Evolutionary conservation across 305 asterid species (phyloP).

Genomic region (Fraxinus platypoda): DNA sequence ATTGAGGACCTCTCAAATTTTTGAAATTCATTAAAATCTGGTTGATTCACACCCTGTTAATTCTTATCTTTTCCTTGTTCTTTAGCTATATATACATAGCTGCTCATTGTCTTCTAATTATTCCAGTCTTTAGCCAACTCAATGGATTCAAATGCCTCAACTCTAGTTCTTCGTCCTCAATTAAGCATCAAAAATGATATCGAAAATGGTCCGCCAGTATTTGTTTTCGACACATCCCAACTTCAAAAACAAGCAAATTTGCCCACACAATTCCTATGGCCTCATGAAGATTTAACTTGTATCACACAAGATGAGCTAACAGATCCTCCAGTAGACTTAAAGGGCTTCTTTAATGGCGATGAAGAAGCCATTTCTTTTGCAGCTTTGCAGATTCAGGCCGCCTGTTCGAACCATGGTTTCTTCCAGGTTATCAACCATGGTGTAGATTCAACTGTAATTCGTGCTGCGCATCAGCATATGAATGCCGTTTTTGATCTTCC

Average conservation of each 20-base stretch:
- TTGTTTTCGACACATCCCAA: constrained; percentile 33
- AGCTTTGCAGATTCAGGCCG: constrained; percentile 33
- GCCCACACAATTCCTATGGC: constrained; percentile 62
- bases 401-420: constrained; percentile 61
- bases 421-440: constrained; percentile 67
- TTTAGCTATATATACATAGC: not conserved
- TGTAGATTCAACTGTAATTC: constrained; percentile 34
- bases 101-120: not conserved
- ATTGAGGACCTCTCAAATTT: not conserved
- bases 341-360: constrained; percentile 46
- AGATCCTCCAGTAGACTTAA: constrained; percentile 48
- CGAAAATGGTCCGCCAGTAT: constrained; percentile 3
- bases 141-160: constrained; percentile 40
- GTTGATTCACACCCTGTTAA: not conserved
- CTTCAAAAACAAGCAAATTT: constrained; percentile 39
- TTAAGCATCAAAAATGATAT: not conserved
- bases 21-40: too few species aligned
- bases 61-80: not conserved
- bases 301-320: constrained; percentile 23
- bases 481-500: constrained; percentile 56
- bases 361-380: constrained; percentile 28
- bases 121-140: not conserved
- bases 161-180: constrained; percentile 26
- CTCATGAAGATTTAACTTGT: constrained; percentile 41
- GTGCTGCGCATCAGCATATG: constrained; percentile 37